These are phyloP conservation scores for Cardiospermum halicacabum DNA, from an alignment of 345 rosid species.

Conservation along the genomic window DNA sequence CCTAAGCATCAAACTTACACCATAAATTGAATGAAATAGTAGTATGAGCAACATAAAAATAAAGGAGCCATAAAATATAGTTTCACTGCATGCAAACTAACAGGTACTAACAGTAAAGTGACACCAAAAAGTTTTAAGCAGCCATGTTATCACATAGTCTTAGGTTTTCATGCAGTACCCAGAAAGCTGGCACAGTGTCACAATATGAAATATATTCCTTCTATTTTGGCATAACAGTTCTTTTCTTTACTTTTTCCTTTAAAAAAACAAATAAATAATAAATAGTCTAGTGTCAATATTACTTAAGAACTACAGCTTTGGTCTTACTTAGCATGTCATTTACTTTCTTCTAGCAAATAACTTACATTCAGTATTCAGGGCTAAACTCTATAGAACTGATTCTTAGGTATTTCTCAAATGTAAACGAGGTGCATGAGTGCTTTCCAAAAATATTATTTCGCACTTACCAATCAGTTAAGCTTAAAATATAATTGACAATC, in stretches of 20 bases:
- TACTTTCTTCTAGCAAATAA: background rate
- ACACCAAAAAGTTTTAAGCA: background rate
- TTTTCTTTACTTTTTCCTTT: too few relatives aligned
- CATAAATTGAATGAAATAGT: background rate
- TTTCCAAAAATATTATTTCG: too few relatives aligned
- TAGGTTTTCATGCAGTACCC: background rate
- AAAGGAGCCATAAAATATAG: conserved; percentile 4
- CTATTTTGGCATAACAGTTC: too few relatives aligned
- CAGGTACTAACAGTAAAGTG: background rate
- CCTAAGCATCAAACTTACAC: conserved; percentile 11
- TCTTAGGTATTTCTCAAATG: background rate
- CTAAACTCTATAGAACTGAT: background rate
- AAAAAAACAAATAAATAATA: too few relatives aligned
- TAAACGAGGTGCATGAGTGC: background rate
- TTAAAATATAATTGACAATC: background rate
- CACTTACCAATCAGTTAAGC: background rate
- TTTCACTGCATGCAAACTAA: background rate
- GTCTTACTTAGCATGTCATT: background rate
- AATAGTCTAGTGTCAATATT: too few relatives aligned
- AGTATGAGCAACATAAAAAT: conserved; percentile 10
- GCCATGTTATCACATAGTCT: background rate
- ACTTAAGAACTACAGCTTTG: background rate
- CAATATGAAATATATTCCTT: background rate
- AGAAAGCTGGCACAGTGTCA: background rate
- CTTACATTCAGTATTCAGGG: background rate